Evolutionary conservation across 306 rosid genomes (phyloP).

Genomic region (Sophora flavescens): DNA sequence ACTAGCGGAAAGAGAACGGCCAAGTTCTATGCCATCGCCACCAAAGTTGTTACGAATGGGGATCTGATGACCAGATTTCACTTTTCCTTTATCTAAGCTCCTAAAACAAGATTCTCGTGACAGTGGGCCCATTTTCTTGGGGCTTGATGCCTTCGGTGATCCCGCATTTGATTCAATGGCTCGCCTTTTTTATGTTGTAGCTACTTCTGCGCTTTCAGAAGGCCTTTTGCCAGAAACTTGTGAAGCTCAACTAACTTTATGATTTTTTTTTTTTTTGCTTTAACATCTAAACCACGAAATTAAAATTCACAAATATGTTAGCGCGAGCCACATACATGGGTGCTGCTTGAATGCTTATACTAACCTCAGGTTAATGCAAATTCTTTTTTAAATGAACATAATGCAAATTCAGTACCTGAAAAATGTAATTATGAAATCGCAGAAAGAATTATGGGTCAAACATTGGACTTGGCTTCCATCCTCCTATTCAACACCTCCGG

Average conservation of each 20-base stretch:
- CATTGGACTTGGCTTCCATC: no score
- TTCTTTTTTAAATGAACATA: slow-evolving; percentile 1
- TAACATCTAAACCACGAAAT: slow-evolving; percentile 51
- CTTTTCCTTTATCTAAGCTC: slow-evolving; percentile 68
- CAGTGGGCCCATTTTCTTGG: slow-evolving; percentile 56
- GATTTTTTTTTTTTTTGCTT: slow-evolving; percentile 51
- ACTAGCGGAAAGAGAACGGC: slow-evolving; percentile 56
- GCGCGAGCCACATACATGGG: slow-evolving; percentile 19
- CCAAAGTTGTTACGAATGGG: slow-evolving; percentile 50
- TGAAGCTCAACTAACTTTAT: slow-evolving; percentile 53
- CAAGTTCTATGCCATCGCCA: slow-evolving; percentile 52
- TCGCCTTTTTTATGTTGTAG: slow-evolving; percentile 69
- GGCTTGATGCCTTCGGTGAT: slow-evolving; percentile 78
- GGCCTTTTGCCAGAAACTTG: slow-evolving; percentile 71
- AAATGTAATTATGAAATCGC: slow-evolving; percentile 30
- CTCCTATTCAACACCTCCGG: no score
- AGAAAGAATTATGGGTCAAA: slow-evolving; percentile 14
- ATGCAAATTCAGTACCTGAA: background rate
- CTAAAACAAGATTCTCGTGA: slow-evolving; percentile 75
- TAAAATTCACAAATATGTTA: slow-evolving; percentile 38
- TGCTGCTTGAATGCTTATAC: slow-evolving; percentile 7
- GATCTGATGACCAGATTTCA: slow-evolving; percentile 56
- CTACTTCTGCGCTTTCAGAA: slow-evolving; percentile 62
- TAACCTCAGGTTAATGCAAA: slow-evolving; percentile 47
- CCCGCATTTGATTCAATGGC: slow-evolving; percentile 66